Evolutionary conservation across 495 filamentous ascomycete genomes (phyloP), one percentile per base, ranked within the genome.

Genomic region (Annulohypoxylon moriforme): DNA sequence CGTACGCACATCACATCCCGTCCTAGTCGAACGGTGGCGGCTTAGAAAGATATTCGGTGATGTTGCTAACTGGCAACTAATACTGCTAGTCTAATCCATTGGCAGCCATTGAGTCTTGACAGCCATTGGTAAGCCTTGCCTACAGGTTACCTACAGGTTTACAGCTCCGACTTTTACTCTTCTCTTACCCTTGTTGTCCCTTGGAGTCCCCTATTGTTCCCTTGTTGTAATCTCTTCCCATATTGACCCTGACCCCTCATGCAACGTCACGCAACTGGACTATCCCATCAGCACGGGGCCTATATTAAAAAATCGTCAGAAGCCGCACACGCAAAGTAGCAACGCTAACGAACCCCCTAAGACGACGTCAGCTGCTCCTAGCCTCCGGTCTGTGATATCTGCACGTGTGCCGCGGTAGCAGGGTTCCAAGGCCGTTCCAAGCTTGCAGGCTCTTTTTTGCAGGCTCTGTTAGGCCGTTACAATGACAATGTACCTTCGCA

Each of bases 331-430:
- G 64, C 70, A 70, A 62, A 56, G 66, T 74, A 69, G 67, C 58
- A 70, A 18, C 67, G 56, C 64, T 70, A 69, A 31, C 24, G 27
- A 52, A 57, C 18, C 59, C 66, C 40, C 56, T 34, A 63, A 53
- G 62, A 34, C 60, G 50, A 69, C 61, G 67, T 74, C 71, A 74
- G 71, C 71, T 74, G 71, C 67, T 67, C 61, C 71, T 68, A 70
- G 71, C 66, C 60, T 72, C 56, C 60, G 65, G 60, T 74, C 61
- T 67, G 71, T 74, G 71, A 74, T 74, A 74, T 67, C 66, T 74
- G 71, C 71, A 74, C 71, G 71, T 70, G 71, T 74, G 67, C 71
- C 62, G 65, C 71, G 60, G 64, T 27, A 59, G 69, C 69, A 72
- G 64, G 69, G 60, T 68, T 60, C 52, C 69, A 44, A 40, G 36